phyloP scores from a whole-genome alignment of 768 basidiomycete genomes.

The Phlebiopsis gigantea region DNA sequence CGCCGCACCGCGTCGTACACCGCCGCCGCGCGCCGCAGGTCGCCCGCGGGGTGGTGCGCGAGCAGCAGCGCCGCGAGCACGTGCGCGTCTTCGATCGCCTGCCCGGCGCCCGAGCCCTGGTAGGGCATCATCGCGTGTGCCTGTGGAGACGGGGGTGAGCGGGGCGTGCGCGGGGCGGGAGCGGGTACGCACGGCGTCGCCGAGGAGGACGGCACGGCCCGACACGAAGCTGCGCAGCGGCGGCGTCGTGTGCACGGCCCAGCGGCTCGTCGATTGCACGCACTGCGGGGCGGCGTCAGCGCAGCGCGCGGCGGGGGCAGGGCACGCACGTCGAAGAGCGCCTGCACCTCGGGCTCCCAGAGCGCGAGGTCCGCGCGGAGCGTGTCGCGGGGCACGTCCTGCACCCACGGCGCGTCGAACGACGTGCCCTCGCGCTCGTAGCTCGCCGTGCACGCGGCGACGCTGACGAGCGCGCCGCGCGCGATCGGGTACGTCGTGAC shows the following conservation, averaged over 20 bases:
- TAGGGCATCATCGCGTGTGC: constrained; percentile 38
- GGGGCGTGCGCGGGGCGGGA: constrained; percentile 3
- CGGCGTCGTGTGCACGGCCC: constrained; percentile 56
- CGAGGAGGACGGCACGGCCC: constrained; percentile 45
- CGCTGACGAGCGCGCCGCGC: constrained; percentile 52
- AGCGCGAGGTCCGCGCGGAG: constrained; percentile 38
- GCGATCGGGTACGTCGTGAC: constrained; percentile 59
- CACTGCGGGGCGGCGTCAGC: constrained; percentile 33
- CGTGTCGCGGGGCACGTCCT: constrained; percentile 37
- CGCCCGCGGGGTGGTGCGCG: constrained; percentile 32
- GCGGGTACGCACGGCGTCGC: constrained; percentile 37
- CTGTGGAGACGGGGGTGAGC: constrained; percentile 1
- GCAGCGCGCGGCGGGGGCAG: background rate
- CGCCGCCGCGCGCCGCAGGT: constrained; percentile 18
- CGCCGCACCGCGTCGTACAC: constrained; percentile 29
- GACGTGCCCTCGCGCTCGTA: constrained; percentile 48
- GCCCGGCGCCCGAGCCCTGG: constrained; percentile 40
- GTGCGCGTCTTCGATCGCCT: constrained; percentile 39
- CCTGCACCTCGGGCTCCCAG: constrained; percentile 60
- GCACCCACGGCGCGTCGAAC: constrained; percentile 49
- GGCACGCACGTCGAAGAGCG: constrained; percentile 32
- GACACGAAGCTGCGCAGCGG: constrained; percentile 46
- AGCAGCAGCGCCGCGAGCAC: constrained; percentile 34
- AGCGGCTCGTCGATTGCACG: constrained; percentile 45
- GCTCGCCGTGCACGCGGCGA: constrained; percentile 50